Evolutionary conservation across 2,329 filamentous ascomycete genomes (phyloP).

Genomic region (Penicillium carneum): DNA sequence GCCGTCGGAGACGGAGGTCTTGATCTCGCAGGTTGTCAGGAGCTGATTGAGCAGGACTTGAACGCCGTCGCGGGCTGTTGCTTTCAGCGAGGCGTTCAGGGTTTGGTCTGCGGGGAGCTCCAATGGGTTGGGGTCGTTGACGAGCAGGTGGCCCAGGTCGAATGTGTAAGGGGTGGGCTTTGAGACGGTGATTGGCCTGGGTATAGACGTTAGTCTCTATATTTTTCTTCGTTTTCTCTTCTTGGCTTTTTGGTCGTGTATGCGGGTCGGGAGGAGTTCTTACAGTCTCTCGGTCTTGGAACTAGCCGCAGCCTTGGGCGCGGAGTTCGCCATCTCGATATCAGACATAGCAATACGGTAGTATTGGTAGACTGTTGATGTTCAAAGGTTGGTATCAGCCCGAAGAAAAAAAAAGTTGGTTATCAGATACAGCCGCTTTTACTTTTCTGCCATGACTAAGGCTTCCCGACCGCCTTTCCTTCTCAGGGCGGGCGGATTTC

Average conservation of each 20-base stretch:
- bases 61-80: conserved; percentile 83
- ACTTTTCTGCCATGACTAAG: conserved; percentile 35
- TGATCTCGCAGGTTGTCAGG: conserved; percentile 83
- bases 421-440: conserved; percentile 42
- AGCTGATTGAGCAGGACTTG: conserved; percentile 95
- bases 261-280: conserved; percentile 23
- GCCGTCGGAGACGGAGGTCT: conserved; percentile 67
- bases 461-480: conserved; percentile 33
- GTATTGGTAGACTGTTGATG: conserved; percentile 13
- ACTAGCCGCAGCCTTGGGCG: conserved; percentile 26
- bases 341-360: conserved; percentile 38
- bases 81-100: conserved; percentile 72
- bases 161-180: conserved; percentile 92
- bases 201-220: conserved; percentile 27
- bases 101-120: conserved; percentile 58
- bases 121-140: conserved; percentile 85
- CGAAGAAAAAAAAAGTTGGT: conserved; percentile 42
- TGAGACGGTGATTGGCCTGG: conserved; percentile 68
- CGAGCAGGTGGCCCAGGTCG: conserved; percentile 86
- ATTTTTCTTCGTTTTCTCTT: conserved; percentile 18
- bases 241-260: conserved; percentile 11
- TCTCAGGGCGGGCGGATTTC: conserved; percentile 33
- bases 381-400: conserved; percentile 24
- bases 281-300: conserved; percentile 53
- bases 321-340: conserved; percentile 37